Evolutionary conservation across 805 yeast genomes (phyloP).

Genomic region (Candida corydali): DNA sequence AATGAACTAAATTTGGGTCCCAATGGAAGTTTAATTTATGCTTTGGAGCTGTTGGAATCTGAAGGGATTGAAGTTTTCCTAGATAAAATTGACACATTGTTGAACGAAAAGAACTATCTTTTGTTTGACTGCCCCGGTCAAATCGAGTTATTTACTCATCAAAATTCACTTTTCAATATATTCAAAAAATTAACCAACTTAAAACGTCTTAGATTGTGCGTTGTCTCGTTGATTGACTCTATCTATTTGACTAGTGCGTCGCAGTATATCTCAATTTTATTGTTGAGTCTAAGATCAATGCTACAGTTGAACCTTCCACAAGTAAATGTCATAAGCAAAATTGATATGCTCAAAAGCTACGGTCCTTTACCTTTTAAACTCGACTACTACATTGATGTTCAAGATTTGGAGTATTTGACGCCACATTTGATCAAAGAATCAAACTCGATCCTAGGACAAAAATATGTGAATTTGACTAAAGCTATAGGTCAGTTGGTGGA

Average conservation of each 20-base stretch:
- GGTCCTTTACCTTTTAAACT: constrained; percentile 79
- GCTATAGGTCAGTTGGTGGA: constrained; percentile 78
- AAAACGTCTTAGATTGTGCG: constrained; percentile 72
- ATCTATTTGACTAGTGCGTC: constrained; percentile 81
- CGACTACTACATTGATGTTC: constrained; percentile 89
- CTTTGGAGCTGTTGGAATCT: constrained; percentile 73
- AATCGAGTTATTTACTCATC: constrained; percentile 91
- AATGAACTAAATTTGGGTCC: constrained; percentile 71
- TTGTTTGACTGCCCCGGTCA: constrained; percentile 98
- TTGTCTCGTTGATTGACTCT: constrained; percentile 82
- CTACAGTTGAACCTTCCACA: constrained; percentile 90
- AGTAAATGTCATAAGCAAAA: constrained; percentile 86
- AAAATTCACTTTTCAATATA: constrained; percentile 64
- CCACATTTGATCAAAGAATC: constrained; percentile 74
- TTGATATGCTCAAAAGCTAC: constrained; percentile 73
- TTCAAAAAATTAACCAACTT: constrained; percentile 53
- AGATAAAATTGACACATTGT: constrained; percentile 67
- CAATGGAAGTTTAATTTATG: constrained; percentile 87
- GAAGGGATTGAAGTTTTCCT: constrained; percentile 92
- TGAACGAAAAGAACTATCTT: constrained; percentile 56
- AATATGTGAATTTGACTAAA: constrained; percentile 65
- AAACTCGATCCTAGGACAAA: constrained; percentile 56
- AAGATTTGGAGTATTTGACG: constrained; percentile 65
- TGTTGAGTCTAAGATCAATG: constrained; percentile 87
- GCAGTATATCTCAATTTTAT: constrained; percentile 76